Evolutionary conservation across 2,329 filamentous ascomycete species (phyloP), one percentile per base, ranked within the genome.

Genomic region (Emericellopsis cladophorae): DNA sequence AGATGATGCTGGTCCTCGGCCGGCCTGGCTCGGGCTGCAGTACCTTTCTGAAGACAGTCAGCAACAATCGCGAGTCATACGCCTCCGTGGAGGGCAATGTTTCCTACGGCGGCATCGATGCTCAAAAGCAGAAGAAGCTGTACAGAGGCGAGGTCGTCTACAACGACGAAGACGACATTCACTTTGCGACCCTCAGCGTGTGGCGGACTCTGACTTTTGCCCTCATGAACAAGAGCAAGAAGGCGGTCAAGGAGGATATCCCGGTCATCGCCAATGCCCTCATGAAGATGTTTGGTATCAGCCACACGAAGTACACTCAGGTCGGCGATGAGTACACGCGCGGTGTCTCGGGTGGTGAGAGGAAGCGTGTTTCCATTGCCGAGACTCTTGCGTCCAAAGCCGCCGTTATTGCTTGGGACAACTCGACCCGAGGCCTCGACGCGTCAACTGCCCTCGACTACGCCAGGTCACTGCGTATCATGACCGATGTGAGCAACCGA

Each of bases 61-160:
- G 79, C 34, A 89, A 89, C 54, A 74, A 84, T 45, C 70, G 79
- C 18, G 71, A 69, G 24, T 67, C 69, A 1, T 89, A 76, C 54
- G 79, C 78, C 2, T 68, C 63, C 2, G 80, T 89, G 5, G 66
- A 73, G 4, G 84, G 84, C 18, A 73, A 84, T 1, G 74, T 89
- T 5, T 72, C 68, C 3, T 89, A 89, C 49, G 82, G 81, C 33
- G 81, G 81, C 12, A 79, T 88, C 14, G 61, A 79, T 2, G 79
- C 83, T 0, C 65, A 74, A 23, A 76, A 81, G 49, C 80, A 85
- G 51, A 68, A 73, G 51, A 78, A 79, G 52, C 66, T 72, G 46
- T 88, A 82, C 56, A 69, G 81, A 36, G 84, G 84, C 31, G 84
- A 89, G 55, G 81, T 86, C 52, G 81, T 95, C n/a, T 93, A 93